Base-by-base conservation (phyloP, 1,284 basidiomycete species). In the Ceratobasidium sp. region DNA sequence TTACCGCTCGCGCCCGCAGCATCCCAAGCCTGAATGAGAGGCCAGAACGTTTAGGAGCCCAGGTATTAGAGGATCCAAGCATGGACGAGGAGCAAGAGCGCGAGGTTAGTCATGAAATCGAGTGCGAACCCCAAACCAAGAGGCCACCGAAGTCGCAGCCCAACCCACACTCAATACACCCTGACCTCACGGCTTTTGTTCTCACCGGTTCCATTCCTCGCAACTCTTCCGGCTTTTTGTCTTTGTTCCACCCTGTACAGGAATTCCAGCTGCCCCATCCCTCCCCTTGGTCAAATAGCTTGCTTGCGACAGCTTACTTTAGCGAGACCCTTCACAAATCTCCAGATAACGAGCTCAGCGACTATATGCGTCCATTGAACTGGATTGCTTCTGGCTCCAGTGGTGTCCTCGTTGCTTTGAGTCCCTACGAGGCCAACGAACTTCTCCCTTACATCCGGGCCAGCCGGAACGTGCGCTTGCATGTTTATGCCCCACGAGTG, bases 71-170 rank as follows among this genome's bases (percentile, higher is more conserved):
- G 1, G 64, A 69, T 46, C 52, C 64, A 46, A 44, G 64, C 18
- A 75, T 84, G 72, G 82, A 82, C 5, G 85, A 87, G 75, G 86
- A 87, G 72, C 86, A 87, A 73, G 86, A 87, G 64, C 79, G 84
- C 14, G 86, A 87, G 74, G 78, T 87, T 1, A 76, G 73, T 13
- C 50, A 55, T 32, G 73, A 74, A 28, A 35, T 74, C 16, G 72
- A 73, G 44, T 23, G 23, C 41, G 71, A 74, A 47, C 71, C n/a
- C 16, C 71, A 74, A 35, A 32, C 66, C 23, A 47, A 74, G 23
- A 44, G 58, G 13, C 73, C 73, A 23, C 8, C 38, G 5, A 66
- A 54, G 30, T 11, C 21, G n/a, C 7, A 23, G 9, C 59, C 69
- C 8, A 61, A 35, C 2, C 23, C 7, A 32, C 71, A 73, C 54